These are phyloP conservation scores for Oryza officinalis DNA, from an alignment of 176 grass and related monocot genomes.

Conservation along the genomic window DNA sequence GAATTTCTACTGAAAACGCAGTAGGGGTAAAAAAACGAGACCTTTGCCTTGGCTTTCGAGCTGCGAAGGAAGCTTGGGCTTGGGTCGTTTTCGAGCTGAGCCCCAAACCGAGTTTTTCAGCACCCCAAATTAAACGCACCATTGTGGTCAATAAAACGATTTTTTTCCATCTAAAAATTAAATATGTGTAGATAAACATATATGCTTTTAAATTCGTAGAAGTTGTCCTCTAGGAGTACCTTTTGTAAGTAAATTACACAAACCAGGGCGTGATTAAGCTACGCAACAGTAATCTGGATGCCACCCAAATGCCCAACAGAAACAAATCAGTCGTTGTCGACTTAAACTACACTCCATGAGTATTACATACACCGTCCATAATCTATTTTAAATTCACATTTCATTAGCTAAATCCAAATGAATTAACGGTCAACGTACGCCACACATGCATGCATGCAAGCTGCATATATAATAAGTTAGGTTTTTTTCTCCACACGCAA, in stretches of 20 bases:
- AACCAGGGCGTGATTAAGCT: neutral
- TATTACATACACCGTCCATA: neutral
- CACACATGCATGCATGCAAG: too few species aligned
- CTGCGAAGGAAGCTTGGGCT: too few species aligned
- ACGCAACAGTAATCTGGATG: neutral
- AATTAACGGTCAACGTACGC: slow-evolving; percentile 40
- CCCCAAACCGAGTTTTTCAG: too few species aligned
- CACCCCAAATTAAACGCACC: too few species aligned
- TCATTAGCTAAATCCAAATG: neutral
- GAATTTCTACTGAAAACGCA: too few species aligned
- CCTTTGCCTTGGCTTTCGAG: too few species aligned
- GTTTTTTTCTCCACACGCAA: slow-evolving; percentile 35
- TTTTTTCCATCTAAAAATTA: too few species aligned
- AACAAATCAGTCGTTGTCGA: neutral
- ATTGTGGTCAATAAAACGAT: too few species aligned
- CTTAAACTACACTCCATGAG: neutral
- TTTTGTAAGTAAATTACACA: neutral
- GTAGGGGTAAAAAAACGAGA: too few species aligned
- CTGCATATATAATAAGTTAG: neutral
- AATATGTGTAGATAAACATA: too few species aligned
- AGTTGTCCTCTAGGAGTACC: neutral
- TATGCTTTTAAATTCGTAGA: neutral
- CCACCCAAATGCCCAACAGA: neutral
- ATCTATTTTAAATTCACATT: neutral
- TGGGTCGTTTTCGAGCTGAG: too few species aligned